Base-by-base conservation (phyloP, 1,139 yeast genomes). In the Sugiyamaella castrensis region DNA sequence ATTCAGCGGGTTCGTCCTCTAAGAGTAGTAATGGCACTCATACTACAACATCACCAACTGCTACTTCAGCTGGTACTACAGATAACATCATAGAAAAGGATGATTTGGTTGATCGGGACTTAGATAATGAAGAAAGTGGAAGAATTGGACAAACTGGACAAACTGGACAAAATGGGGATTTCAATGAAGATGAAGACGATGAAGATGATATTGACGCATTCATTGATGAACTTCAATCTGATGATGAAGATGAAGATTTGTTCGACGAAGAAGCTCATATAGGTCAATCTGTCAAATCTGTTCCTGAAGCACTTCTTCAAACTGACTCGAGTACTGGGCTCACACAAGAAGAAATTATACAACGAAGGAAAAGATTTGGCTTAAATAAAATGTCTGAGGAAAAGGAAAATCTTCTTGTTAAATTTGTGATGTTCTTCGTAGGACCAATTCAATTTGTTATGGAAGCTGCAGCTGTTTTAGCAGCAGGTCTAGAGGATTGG, bases 371-470 rank as follows among this genome's bases (percentile, higher is more conserved):
- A 87, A 87, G 85, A 80, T 91, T 75, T 68, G 98, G 97, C 77
- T 73, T 82, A 63, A 91, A 91, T 74, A 92, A 87, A 75, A 87
- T 91, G 95, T 84, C 91, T 60, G 97, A 91, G 74, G 96, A 89
- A 71, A 75, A 81, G 66, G 96, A 87, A 75, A 87, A 86, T 75
- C 60, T 87, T 73, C 66, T 88, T 54, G 72, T 88, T 62, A 91
- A 91, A 79, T 89, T 91, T 71, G 69, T 87, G 66, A 82, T 83
- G 88, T 91, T 88, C 80, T 91, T 91, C 71, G 87, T 91, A 60
- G 98, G 98, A 76, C 97, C 97, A 62, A 89, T 91, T 72, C 98
- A 91, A 78, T 91, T 91, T 83, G 97, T 91, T 71, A 91, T 91
- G 98, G 97, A 89, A 77, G 73, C 95, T 70, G 98, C 98, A 67